phyloP scores from a whole-genome alignment of 1,284 basidiomycete species.

The Cutaneotrichosporon mucoides region DNA sequence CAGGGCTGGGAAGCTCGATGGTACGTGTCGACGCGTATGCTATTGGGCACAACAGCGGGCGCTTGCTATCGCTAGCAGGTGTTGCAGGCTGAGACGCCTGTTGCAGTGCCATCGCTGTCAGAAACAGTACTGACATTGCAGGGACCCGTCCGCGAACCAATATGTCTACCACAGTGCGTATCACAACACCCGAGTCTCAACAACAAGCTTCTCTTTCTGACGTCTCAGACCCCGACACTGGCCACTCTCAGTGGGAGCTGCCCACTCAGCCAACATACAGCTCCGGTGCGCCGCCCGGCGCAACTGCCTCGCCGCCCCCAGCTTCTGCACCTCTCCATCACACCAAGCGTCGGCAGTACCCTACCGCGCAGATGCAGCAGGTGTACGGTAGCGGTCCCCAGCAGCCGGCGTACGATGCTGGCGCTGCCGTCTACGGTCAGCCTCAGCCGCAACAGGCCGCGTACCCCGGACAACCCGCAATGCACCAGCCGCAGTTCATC shows the following conservation, averaged over 20 bases:
- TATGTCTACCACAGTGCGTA: slow-evolving; percentile 74
- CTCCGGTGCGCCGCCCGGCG: slow-evolving; percentile 14
- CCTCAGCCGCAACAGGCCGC: slow-evolving; percentile 35
- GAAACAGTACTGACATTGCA: slow-evolving; percentile 38
- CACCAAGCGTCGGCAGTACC: slow-evolving; percentile 80
- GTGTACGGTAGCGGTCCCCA: slow-evolving; percentile 58
- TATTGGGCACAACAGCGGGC: background rate
- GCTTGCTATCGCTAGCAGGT: background rate
- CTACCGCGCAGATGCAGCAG: slow-evolving; percentile 74
- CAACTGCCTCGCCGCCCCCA: slow-evolving; percentile 24
- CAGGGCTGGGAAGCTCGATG: slow-evolving; percentile 87
- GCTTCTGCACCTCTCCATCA: slow-evolving; percentile 31
- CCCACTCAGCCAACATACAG: slow-evolving; percentile 47
- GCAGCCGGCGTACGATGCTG: slow-evolving; percentile 28
- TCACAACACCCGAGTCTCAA: background rate
- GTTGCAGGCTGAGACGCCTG: too few species aligned
- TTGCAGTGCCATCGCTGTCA: too few species aligned
- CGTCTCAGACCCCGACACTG: slow-evolving; percentile 44
- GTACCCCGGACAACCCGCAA: slow-evolving; percentile 42
- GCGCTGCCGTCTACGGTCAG: slow-evolving; percentile 2
- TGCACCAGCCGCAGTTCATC: slow-evolving; percentile 61
- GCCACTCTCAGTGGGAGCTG: slow-evolving; percentile 64
- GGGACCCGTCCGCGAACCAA: slow-evolving; percentile 74
- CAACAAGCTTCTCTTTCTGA: background rate
- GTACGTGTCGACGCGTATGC: slow-evolving; percentile 61